Evolutionary conservation across 768 basidiomycete genomes (phyloP).

Genomic region (Calocera cornea): DNA sequence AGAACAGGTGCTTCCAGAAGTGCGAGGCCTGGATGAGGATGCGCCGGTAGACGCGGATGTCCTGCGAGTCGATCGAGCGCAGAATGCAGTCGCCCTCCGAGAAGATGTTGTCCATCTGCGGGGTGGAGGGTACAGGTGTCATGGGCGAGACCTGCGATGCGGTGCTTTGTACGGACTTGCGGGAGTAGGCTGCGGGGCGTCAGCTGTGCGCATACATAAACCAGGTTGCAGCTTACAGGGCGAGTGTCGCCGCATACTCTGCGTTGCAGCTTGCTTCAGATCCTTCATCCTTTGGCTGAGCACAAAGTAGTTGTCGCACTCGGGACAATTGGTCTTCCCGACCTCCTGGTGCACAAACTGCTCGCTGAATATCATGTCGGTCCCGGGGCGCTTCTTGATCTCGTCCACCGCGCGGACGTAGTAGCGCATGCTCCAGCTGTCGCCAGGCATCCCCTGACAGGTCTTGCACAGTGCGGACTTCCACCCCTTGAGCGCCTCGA

Average conservation of each 20-base stretch:
- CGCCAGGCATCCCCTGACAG: background rate
- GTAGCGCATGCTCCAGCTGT: constrained; percentile 5
- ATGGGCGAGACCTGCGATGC: background rate
- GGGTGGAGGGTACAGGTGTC: background rate
- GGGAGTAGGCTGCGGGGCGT: background rate
- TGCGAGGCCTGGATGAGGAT: background rate
- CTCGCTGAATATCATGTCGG: constrained; percentile 1
- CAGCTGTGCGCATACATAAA: background rate
- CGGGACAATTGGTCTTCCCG: background rate
- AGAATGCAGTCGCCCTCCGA: constrained; percentile 1
- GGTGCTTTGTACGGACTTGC: constrained; percentile 2
- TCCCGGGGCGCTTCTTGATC: constrained; percentile 1
- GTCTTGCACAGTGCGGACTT: background rate
- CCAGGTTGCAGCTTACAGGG: background rate
- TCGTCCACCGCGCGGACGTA: background rate
- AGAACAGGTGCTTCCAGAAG: constrained; percentile 3
- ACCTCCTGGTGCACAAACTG: background rate
- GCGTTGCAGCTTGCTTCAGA: background rate
- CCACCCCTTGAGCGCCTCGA: constrained; percentile 5
- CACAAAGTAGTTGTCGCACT: constrained; percentile 1
- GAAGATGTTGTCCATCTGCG: background rate
- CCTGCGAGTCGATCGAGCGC: constrained; percentile 3
- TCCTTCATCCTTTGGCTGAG: background rate
- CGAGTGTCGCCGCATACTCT: background rate
- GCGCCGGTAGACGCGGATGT: background rate